A percentile compares a stretch with the other conserved stretches of the same genome.
These are phyloP conservation scores for Solanum appendiculatum DNA, from an alignment of 257 asterid genomes.

Conservation along the genomic window DNA sequence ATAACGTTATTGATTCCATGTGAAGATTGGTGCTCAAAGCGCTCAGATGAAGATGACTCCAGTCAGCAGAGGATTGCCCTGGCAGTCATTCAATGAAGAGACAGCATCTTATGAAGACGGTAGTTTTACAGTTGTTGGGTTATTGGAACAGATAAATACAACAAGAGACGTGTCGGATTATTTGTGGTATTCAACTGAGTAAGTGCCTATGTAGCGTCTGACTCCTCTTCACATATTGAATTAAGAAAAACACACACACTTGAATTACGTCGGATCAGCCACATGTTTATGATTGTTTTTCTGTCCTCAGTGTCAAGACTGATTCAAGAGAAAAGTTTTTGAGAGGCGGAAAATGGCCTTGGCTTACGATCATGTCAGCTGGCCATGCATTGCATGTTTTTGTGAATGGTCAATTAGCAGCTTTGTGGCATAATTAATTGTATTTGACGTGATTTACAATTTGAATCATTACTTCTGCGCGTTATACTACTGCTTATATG, in stretches of 20 bases:
- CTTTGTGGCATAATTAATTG: constrained; percentile 15
- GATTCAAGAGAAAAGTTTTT: constrained; percentile 55
- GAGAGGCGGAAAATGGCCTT: constrained; percentile 66
- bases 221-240: background rate
- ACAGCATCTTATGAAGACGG: constrained; percentile 41
- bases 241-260: background rate
- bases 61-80: too few relatives aligned
- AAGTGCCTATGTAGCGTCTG: constrained; percentile 21
- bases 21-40: too few relatives aligned
- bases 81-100: constrained; percentile 46
- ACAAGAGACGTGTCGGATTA: constrained; percentile 89
- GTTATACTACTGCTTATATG: background rate
- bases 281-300: background rate
- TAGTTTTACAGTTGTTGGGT: constrained; percentile 52
- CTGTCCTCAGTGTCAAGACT: constrained; percentile 57
- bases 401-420: constrained; percentile 77
- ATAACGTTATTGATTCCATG: too few relatives aligned
- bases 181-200: constrained; percentile 94
- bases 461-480: background rate
- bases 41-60: too few relatives aligned
- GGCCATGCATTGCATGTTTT: constrained; percentile 99
- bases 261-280: background rate
- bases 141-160: constrained; percentile 88
- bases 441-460: background rate
- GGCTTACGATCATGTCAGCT: constrained; percentile 80